Percentiles rank a stretch among this genome's conserved stretches.
Conservation (phyloP, 768 basidiomycete species). For the Boletus patriciae region DNA sequence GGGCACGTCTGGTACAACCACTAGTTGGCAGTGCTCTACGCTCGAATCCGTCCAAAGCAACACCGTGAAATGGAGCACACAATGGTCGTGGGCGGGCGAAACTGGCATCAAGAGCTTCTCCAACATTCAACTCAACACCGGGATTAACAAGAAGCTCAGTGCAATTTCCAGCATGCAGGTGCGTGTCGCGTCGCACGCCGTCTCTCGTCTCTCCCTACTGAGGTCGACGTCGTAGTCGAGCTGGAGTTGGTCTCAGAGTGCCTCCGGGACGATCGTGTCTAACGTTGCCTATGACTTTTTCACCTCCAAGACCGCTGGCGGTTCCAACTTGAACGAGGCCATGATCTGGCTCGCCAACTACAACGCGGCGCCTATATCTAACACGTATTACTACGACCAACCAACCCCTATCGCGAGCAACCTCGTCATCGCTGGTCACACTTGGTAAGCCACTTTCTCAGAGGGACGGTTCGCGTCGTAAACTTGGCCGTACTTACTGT, state of each 20-base stretch:
- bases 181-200: constrained; percentile 13
- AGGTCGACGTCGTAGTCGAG: constrained; percentile 36
- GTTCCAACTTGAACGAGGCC: constrained; percentile 46
- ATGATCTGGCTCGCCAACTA: constrained; percentile 68
- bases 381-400: constrained; percentile 45
- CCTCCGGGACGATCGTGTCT: constrained; percentile 44
- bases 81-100: constrained; percentile 55
- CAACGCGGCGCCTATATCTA: constrained; percentile 59
- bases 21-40: constrained; percentile 53
- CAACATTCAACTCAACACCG: constrained; percentile 51
- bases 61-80: constrained; percentile 50
- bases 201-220: not conserved
- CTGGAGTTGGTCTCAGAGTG: constrained; percentile 57
- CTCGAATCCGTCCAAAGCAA: constrained; percentile 43
- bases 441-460: constrained; percentile 40
- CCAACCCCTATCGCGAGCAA: constrained; percentile 44
- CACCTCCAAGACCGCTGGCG: constrained; percentile 51
- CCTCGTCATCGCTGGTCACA: constrained; percentile 47
- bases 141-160: constrained; percentile 53
- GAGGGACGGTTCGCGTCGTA: not conserved
- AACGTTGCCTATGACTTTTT: constrained; percentile 67
- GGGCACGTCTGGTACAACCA: constrained; percentile 39
- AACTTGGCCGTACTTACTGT: not conserved
- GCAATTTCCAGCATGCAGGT: constrained; percentile 58
- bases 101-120: constrained; percentile 60